Conservation (phyloP, 768 basidiomycete species). For the Amanita subjunquillea region DNA sequence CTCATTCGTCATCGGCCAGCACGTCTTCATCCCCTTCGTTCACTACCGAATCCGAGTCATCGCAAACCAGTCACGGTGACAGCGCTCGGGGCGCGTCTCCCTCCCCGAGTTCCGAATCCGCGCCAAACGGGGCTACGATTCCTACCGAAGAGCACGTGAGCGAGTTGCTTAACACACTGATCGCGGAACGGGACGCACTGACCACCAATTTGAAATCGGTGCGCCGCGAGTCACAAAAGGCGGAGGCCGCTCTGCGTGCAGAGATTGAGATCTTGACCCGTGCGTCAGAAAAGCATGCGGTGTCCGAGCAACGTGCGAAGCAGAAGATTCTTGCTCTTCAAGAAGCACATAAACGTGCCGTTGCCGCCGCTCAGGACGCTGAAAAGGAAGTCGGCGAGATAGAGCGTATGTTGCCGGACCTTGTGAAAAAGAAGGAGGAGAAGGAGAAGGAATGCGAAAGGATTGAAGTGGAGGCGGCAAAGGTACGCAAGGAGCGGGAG, state of each 20-base stretch:
- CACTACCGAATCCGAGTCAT: neutral
- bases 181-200: slow-evolving; percentile 59
- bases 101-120: slow-evolving; percentile 8
- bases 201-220: slow-evolving; percentile 63
- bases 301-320: slow-evolving; percentile 67
- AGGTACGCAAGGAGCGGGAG: slow-evolving; percentile 32
- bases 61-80: slow-evolving; percentile 5
- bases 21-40: slow-evolving; percentile 7
- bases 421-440: slow-evolving; percentile 25
- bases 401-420: slow-evolving; percentile 30
- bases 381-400: slow-evolving; percentile 36
- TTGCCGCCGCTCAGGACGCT: slow-evolving; percentile 39
- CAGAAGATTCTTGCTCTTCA: slow-evolving; percentile 85
- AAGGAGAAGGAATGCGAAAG: slow-evolving; percentile 32
- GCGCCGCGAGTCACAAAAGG: slow-evolving; percentile 74
- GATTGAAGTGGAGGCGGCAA: slow-evolving; percentile 40
- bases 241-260: slow-evolving; percentile 67
- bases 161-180: slow-evolving; percentile 51
- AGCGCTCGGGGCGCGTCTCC: slow-evolving; percentile 16
- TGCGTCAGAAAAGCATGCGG: slow-evolving; percentile 68
- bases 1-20: slow-evolving; percentile 10
- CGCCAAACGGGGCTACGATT: slow-evolving; percentile 21
- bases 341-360: slow-evolving; percentile 77
- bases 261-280: slow-evolving; percentile 83
- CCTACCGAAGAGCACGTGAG: slow-evolving; percentile 58